Percentiles rank a stretch among this genome's conserved stretches.
phyloP scores from a whole-genome alignment of 805 yeast species.

The Kodamaea sagamina region DNA sequence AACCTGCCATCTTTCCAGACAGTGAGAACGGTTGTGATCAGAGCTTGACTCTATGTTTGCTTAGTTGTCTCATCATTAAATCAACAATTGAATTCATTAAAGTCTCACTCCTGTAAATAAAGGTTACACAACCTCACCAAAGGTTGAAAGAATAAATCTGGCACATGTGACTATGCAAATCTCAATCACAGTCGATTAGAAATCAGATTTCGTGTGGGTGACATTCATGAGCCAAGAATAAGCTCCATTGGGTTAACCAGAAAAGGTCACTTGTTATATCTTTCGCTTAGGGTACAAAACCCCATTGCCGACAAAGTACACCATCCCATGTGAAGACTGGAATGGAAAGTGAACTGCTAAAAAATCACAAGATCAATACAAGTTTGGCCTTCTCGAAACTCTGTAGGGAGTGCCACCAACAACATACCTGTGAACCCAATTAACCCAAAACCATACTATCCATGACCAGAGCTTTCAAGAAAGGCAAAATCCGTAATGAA shows the following conservation, averaged over 20 bases:
- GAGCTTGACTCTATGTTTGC: slow-evolving; percentile 93
- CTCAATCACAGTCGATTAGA: slow-evolving; percentile 17
- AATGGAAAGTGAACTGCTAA: slow-evolving; percentile 16
- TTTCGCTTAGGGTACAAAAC: slow-evolving; percentile 61
- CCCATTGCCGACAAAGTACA: slow-evolving; percentile 61
- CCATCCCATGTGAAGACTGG: slow-evolving; percentile 22
- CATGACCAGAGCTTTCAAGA: slow-evolving; percentile 21
- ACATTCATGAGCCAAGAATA: slow-evolving; percentile 72
- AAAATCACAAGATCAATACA: neutral
- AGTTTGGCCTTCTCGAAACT: neutral
- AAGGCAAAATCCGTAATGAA: slow-evolving; percentile 24
- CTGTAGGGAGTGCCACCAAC: slow-evolving; percentile 4
- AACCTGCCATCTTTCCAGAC: slow-evolving; percentile 51
- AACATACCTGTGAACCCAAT: neutral
- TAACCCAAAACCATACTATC: neutral
- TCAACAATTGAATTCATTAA: slow-evolving; percentile 16
- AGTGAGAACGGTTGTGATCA: slow-evolving; percentile 51
- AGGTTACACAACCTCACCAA: slow-evolving; percentile 27
- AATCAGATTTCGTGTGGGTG: slow-evolving; percentile 23
- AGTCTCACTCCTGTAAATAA: slow-evolving; percentile 18
- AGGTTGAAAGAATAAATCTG: slow-evolving; percentile 37
- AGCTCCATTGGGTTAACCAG: slow-evolving; percentile 80
- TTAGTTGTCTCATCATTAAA: slow-evolving; percentile 69
- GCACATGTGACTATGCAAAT: slow-evolving; percentile 68
- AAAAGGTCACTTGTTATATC: slow-evolving; percentile 66